Evolutionary conservation across 163 green algal genomes (phyloP).

Genomic region (Scenedesmus sp.): DNA sequence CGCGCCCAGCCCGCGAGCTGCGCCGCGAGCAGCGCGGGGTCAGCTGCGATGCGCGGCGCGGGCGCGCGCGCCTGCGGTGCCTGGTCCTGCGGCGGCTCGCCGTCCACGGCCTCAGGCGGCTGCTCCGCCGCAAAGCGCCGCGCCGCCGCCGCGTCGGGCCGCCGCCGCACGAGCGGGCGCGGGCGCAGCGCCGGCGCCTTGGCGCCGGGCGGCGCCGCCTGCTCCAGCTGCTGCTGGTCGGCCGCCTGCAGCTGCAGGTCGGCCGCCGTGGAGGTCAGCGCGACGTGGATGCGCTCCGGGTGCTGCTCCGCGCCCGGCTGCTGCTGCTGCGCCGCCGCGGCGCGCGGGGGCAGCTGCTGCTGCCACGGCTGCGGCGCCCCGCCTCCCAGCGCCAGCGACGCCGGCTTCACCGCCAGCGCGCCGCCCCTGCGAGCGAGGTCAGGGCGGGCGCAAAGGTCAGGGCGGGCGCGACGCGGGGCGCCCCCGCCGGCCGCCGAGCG

Average conservation of each 20-base stretch:
- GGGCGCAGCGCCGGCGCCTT: not conserved
- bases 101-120: not conserved
- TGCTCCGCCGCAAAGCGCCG: not conserved
- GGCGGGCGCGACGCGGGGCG: not conserved
- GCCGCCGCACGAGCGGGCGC: constrained; percentile 15
- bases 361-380: no score
- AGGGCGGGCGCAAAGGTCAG: not conserved
- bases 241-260: not conserved
- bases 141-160: constrained; percentile 13
- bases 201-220: not conserved
- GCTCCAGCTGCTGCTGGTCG: constrained; percentile 14
- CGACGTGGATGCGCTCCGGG: not conserved
- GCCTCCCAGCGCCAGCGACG: no score
- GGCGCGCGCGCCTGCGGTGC: not conserved
- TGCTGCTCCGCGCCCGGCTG: no score
- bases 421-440: not conserved
- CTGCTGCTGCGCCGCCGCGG: no score
- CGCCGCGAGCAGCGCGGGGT: constrained; percentile 4
- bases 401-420: not conserved
- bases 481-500: no score
- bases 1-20: constrained; percentile 33
- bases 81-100: not conserved
- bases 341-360: no score
- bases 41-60: constrained; percentile 14
- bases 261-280: not conserved